Evolutionary conservation across 225 moss, liverwort and hornwort genomes (phyloP).

Genomic region (Bryoerythrophyllum caledonicum): DNA sequence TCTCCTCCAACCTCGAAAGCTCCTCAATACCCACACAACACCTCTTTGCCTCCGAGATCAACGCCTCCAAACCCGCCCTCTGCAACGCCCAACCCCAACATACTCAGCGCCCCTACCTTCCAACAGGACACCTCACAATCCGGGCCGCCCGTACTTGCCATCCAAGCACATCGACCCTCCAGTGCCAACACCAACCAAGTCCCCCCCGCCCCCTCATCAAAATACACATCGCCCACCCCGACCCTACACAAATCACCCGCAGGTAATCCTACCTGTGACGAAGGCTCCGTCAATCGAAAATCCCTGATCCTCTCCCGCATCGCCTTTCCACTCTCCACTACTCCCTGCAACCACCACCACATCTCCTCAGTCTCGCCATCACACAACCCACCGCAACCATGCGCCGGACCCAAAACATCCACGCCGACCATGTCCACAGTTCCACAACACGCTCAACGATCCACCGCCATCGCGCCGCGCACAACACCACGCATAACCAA

Average conservation of each 20-base stretch:
- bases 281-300: conserved; percentile 47
- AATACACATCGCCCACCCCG: not conserved
- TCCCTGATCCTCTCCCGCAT: conserved; percentile 62
- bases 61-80: conserved; percentile 66
- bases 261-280: conserved; percentile 51
- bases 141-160: too few species aligned
- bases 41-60: conserved; percentile 69
- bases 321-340: conserved; percentile 55
- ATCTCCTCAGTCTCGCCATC: not conserved
- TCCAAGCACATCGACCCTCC: too few species aligned
- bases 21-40: conserved; percentile 74
- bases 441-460: not conserved
- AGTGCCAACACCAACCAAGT: too few species aligned
- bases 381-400: not conserved
- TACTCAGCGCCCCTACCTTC: not conserved
- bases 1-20: conserved; percentile 68
- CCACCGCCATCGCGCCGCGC: not conserved
- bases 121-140: not conserved
- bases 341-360: conserved; percentile 42
- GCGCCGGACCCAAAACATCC: not conserved
- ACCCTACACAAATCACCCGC: not conserved
- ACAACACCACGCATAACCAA: not conserved
- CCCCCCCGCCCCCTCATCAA: too few species aligned
- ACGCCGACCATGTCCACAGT: not conserved
- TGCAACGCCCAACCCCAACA: conserved; percentile 26